Conservation (phyloP, 108 stramenopile species). For the Skeletonema grethae region DNA sequence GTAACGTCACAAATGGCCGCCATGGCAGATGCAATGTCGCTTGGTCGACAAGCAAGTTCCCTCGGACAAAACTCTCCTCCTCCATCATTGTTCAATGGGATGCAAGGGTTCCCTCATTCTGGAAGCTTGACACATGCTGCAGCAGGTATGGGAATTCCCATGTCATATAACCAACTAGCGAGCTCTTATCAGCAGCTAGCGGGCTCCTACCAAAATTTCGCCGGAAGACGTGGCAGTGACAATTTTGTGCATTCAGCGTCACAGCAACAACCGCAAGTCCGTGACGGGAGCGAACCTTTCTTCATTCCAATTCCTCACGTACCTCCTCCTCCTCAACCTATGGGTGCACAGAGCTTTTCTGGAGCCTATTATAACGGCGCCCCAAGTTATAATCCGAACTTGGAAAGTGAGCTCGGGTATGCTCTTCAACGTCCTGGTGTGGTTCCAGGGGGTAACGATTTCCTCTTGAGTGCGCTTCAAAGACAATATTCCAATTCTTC, state of each 20-base stretch:
- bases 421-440: slow-evolving; percentile 84
- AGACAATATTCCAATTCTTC: slow-evolving; percentile 29
- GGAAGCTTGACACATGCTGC: slow-evolving; percentile 23
- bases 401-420: slow-evolving; percentile 67
- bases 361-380: slow-evolving; percentile 41
- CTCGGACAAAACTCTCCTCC: slow-evolving; percentile 25
- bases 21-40: slow-evolving; percentile 51
- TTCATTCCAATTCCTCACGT: slow-evolving; percentile 13
- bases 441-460: slow-evolving; percentile 56
- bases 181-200: slow-evolving; percentile 13
- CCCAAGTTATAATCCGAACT: slow-evolving; percentile 49
- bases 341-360: slow-evolving; percentile 63
- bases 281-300: background rate
- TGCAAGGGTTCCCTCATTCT: slow-evolving; percentile 22
- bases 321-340: slow-evolving; percentile 27
- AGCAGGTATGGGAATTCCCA: slow-evolving; percentile 15
- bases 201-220: background rate
- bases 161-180: slow-evolving; percentile 21
- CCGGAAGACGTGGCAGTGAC: slow-evolving; percentile 41
- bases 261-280: slow-evolving; percentile 32
- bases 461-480: slow-evolving; percentile 18
- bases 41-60: slow-evolving; percentile 14
- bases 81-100: slow-evolving; percentile 8
- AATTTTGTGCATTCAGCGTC: slow-evolving; percentile 27
- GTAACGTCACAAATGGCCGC: slow-evolving; percentile 40